Percentiles rank a stretch among this genome's conserved stretches.
These are phyloP conservation scores for Lentinus tigrinus DNA, from an alignment of 768 basidiomycete species.

Conservation along the genomic window DNA sequence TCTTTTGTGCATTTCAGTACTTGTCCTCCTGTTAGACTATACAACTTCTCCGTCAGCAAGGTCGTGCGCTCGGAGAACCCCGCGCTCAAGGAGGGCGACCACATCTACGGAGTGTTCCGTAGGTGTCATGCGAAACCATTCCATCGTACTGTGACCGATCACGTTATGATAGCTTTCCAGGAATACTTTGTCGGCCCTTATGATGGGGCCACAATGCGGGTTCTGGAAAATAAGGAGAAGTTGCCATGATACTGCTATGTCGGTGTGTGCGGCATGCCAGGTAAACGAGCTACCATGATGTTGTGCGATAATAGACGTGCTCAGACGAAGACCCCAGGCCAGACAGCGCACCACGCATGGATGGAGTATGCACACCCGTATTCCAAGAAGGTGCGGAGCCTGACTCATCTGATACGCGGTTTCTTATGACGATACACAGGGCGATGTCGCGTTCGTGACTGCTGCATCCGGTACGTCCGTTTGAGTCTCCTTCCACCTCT, in stretches of 20 bases:
- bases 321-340: conserved; percentile 17
- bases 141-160: conserved; percentile 15
- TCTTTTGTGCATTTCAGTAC: no score
- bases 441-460: conserved; percentile 50
- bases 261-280: conserved; percentile 49
- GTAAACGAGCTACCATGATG: no score
- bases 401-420: not conserved
- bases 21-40: not conserved
- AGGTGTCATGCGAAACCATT: conserved; percentile 19
- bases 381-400: conserved; percentile 40
- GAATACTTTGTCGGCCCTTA: conserved; percentile 37
- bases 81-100: conserved; percentile 21
- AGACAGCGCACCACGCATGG: conserved; percentile 39
- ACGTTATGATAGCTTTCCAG: conserved; percentile 32
- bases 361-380: conserved; percentile 37
- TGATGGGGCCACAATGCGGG: conserved; percentile 9
- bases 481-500: not conserved
- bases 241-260: conserved; percentile 50
- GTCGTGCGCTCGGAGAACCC: conserved; percentile 27
- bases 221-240: conserved; percentile 41
- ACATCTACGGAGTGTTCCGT: conserved; percentile 25
- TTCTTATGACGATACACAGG: conserved; percentile 27
- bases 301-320: not conserved
- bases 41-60: conserved; percentile 24
- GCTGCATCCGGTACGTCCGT: conserved; percentile 37